Evolutionary conservation across 108 stramenopile genomes (phyloP), one percentile per base, ranked within the genome.

Genomic region (Asterionellopsis glacialis): DNA sequence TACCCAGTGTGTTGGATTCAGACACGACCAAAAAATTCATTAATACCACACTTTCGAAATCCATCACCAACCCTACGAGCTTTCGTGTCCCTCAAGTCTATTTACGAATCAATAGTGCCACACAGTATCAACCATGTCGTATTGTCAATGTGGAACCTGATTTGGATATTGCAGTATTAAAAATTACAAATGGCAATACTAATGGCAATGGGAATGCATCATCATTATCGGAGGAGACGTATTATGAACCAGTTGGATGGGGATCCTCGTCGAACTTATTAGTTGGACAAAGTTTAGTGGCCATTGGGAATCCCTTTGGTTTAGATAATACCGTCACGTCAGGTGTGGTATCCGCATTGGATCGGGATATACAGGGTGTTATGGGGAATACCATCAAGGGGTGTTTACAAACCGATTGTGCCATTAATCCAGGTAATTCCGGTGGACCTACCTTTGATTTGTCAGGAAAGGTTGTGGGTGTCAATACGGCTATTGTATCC

Each of bases 381-480:
- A 74, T 76, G 7, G 75, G 75, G n/a, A 82, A 83, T 48, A 77
- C 79, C 6, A 94, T 97, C 52, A 87, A 76, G 40, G 76, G 79
- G 48, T 88, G 87, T 59, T 81, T 93, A 47, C 91, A 95, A 55
- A 96, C 91, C 6, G 96, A 97, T 72, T 90, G 91, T 10, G 87
- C 94, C 49, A 97, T 97, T 54, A 97, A 97, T 61, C 96, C 96
- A 25, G 96, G 91, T 21, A 96, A 94, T 60, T 77, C 74, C n/a
- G 96, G 96, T 45, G 96, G 96, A 0, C 94, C 96, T 3, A 73
- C 95, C 1, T 65, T 97, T 45, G 86, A 94, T 56, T 61, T 82
- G 11, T 65, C 64, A 21, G 96, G 96, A 6, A 62, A 84, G 59
- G 80, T 95, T 11, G 77, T 95, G 22, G 96, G 96, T 41, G 91